phyloP scores from a whole-genome alignment of 164 flowering plant species.

The Akebia trifoliata region DNA sequence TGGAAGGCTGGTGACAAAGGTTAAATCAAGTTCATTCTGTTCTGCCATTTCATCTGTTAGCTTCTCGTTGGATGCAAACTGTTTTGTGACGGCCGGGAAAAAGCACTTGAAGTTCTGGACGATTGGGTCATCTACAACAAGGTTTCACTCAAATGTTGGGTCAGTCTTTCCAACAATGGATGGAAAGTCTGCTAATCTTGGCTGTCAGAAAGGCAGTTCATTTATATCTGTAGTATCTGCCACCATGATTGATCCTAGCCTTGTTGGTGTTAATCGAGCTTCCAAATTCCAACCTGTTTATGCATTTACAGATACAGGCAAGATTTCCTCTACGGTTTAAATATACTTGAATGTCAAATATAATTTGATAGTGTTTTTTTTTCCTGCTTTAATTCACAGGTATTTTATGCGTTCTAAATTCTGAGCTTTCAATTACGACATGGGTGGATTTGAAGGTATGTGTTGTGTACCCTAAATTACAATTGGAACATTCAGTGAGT shows the following conservation, averaged over 20 bases:
- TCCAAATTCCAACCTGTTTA: conserved; percentile 30
- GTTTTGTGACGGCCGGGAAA: conserved; percentile 56
- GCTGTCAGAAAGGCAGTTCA: conserved; percentile 45
- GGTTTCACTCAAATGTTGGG: conserved; percentile 25
- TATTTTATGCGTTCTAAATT: conserved; percentile 44
- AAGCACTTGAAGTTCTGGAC: conserved; percentile 67
- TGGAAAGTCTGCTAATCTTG: conserved; percentile 49
- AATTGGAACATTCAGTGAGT: not conserved
- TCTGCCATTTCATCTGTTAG: conserved; percentile 43
- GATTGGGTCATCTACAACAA: conserved; percentile 36
- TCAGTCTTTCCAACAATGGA: conserved; percentile 25
- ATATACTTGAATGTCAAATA: conserved; percentile 2
- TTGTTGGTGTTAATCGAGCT: conserved; percentile 17
- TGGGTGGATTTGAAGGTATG: conserved; percentile 62
- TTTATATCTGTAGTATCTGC: conserved; percentile 47
- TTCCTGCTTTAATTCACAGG: conserved; percentile 30
- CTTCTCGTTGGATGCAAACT: conserved; percentile 55
- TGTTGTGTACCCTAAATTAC: conserved; percentile 2
- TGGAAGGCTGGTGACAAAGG: conserved; percentile 39
- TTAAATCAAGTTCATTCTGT: conserved; percentile 51
- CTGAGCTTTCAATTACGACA: conserved; percentile 39
- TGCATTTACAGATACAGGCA: conserved; percentile 68
- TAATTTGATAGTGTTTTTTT: not conserved
- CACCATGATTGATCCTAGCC: conserved; percentile 13
- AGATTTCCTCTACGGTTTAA: conserved; percentile 3